Evolutionary conservation across 192 early-diverging fungal genomes (phyloP), one percentile per base, ranked within the genome.

Genomic region (Entomortierella parvispora): DNA sequence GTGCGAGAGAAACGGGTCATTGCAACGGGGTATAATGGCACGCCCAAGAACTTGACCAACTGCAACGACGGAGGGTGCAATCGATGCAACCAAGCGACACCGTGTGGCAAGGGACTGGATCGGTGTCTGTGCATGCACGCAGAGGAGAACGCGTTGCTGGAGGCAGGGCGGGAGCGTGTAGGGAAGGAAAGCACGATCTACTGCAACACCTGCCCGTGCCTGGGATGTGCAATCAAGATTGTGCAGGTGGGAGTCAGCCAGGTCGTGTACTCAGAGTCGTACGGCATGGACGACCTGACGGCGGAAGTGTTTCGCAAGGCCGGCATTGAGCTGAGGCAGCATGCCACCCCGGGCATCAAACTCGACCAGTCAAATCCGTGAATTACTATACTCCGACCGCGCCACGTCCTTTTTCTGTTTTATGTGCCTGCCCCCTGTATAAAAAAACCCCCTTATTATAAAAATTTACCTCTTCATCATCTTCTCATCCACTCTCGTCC

Each of bases 1-100:
- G 93, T 95, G 20, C 93, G 91, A 55, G 91, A 99, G 54, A 86
- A 80, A 37, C 85, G 94, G 47, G 93, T 99, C 29, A 93, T 99
- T 47, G 92, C 97, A 3, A 99, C 97, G 17, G 98, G 98, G n/a
- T 99, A 99, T 80, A 99, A 99, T 68, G 98, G 98, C 1, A 99
- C 96, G 6, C 97, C 98, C 22, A 86, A 91, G 62, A 93, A 95
- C 4, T 74, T 99, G 20, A 76, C 82, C 45, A 99, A 99, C 71
- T 99, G 98, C 77, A 96, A 92, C 62, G 91, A 97, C 42, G 96
- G 96, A 8, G 98, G 98, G 0, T 99, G 98, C 76, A 84, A 81
- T 26, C 82, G 96, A 42, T 99, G 98, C 81, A 99, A 99, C 69
- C 89, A 82, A n/a, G 93, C 84, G 3, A 85, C 92, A 1, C 86